Evolutionary conservation across 805 yeast species (phyloP), one percentile per base, ranked within the genome.

Genomic region (Candida sonorensis): DNA sequence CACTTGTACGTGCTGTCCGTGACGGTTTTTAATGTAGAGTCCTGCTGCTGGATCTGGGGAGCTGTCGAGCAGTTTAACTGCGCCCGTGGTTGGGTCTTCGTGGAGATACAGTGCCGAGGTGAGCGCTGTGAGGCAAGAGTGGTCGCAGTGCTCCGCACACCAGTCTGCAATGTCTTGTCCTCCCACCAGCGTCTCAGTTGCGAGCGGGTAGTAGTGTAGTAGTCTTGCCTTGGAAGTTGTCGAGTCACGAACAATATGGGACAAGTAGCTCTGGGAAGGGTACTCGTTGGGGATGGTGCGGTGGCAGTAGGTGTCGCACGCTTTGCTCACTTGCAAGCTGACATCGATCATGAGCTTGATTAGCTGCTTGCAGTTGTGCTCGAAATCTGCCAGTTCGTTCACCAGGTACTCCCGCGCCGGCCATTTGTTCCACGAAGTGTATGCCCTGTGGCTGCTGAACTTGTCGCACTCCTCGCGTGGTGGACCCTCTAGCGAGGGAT

Each of bases 141-240:
- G 81, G 47, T 75, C 81, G 26, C 64, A 41, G 45, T 75, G 81
- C 42, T 72, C 77, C 0, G 79, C 80, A 49, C 81, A 75, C 81
- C 81, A 75, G 26, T 62, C 64, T 33, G 53, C 62, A 10, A 52
- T 56, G 7, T 29, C 35, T 1, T 35, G 33, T 28, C 7, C 30
- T 18, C 2, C 29, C 23, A 9, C 27, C 38, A 12, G 38, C n/a
- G n/a, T n/a, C n/a, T n/a, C 40, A 5, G 17, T 5, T 4, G 38
- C 31, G 4, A 44, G 33, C 1, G 78, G 72, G 38, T 57, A 74
- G 43, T 75, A 75, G 41, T 75, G 80, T 26, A 75, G 51, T 22
- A 75, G 51, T 20, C 81, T 53, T 1, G 81, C 81, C 44, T 75
- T 74, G 4, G 81, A 63, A 21, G 75, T 67, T 20, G 73, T 69